A percentile compares a stretch with the other conserved stretches of the same genome.
Evolutionary conservation across 139 green algal genomes (phyloP).

Genomic region (Marvania coccoides): DNA sequence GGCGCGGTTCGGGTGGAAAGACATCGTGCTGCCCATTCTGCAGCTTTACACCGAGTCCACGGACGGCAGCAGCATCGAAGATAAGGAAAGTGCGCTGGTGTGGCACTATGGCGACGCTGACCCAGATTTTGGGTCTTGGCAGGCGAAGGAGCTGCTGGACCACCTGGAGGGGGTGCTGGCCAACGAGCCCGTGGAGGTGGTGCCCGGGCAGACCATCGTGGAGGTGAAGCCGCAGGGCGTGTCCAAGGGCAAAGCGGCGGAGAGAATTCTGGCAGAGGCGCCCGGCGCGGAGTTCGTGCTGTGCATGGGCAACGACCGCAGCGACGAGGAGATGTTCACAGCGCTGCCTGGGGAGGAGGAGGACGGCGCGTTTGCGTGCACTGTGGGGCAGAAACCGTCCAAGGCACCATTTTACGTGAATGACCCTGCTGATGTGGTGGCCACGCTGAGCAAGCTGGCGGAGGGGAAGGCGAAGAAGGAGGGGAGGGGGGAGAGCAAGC

Average conservation of each 20-base stretch:
- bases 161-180: constrained; percentile 92
- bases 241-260: constrained; percentile 71
- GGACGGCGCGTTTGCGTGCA: constrained; percentile 84
- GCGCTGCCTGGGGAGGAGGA: constrained; percentile 56
- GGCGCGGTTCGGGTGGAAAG: constrained; percentile 64
- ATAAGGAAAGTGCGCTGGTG: constrained; percentile 84
- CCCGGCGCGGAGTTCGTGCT: constrained; percentile 79
- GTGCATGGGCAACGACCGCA: constrained; percentile 94
- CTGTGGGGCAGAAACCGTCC: constrained; percentile 92
- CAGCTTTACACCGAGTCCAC: constrained; percentile 88
- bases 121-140: constrained; percentile 93
- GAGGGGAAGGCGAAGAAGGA: neutral
- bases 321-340: constrained; percentile 98
- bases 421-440: constrained; percentile 76
- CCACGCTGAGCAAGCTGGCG: constrained; percentile 39
- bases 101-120: constrained; percentile 96
- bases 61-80: constrained; percentile 87
- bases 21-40: constrained; percentile 73
- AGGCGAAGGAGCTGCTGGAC: constrained; percentile 98
- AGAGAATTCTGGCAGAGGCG: constrained; percentile 51
- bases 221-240: constrained; percentile 85
- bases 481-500: neutral
- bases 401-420: constrained; percentile 96
- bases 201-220: constrained; percentile 71
- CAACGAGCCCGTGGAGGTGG: constrained; percentile 80